Conservation (phyloP, 2,329 filamentous ascomycete species). For the Fusarium mangiferae region DNA sequence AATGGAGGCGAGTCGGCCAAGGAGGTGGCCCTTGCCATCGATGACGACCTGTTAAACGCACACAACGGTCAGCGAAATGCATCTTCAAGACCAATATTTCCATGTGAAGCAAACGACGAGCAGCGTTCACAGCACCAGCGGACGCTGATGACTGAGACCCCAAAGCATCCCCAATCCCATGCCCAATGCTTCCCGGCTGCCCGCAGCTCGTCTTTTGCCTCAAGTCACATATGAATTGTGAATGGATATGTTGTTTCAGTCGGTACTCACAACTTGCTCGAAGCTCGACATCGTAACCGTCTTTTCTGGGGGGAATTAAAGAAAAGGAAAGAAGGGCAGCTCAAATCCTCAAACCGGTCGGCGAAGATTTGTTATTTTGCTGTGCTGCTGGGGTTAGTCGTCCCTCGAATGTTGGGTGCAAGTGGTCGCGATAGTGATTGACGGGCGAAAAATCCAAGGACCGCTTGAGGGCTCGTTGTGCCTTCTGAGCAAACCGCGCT, state of each 20-base stretch:
- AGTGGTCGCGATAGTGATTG: constrained; percentile 54
- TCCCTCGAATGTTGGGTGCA: constrained; percentile 51
- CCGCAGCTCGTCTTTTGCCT: constrained; percentile 29
- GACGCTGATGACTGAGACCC: constrained; percentile 12
- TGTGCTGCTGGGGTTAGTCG: constrained; percentile 56
- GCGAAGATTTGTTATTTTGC: constrained; percentile 52
- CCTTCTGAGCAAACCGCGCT: constrained; percentile 49
- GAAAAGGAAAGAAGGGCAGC: constrained; percentile 49
- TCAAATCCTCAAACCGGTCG: constrained; percentile 53
- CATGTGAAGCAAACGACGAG: constrained; percentile 26
- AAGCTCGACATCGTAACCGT: constrained; percentile 71
- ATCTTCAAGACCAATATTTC: constrained; percentile 34
- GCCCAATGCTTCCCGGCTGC: constrained; percentile 24
- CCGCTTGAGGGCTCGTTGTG: constrained; percentile 54
- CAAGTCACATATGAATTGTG: constrained; percentile 29
- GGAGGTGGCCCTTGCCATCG: constrained; percentile 99
- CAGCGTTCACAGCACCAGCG: constrained; percentile 14
- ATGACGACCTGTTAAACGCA: constrained; percentile 81
- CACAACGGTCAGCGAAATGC: constrained; percentile 39
- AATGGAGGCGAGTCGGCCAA: constrained; percentile 97
- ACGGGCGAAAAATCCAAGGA: constrained; percentile 54
- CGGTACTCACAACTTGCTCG: constrained; percentile 74
- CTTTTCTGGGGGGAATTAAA: constrained; percentile 47
- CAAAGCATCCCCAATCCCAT: constrained; percentile 29
- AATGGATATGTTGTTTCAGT: constrained; percentile 7